phyloP scores from a whole-genome alignment of 352 stramenopile genomes.

The Phytophthora melonis region DNA sequence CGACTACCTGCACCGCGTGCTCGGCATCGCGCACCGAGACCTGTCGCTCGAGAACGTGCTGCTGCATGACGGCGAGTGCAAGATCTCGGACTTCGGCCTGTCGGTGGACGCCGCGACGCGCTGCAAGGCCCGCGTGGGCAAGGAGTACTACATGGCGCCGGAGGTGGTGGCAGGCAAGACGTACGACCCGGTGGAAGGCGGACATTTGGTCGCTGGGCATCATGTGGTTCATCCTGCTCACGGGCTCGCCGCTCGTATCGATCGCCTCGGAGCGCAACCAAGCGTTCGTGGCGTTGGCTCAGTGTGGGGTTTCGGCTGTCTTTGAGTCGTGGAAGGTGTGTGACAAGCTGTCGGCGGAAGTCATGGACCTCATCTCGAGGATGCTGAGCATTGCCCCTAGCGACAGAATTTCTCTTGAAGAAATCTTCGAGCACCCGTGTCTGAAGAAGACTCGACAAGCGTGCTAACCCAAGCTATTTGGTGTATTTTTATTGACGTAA shows the following conservation, averaged over 20 bases:
- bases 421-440: constrained; percentile 11
- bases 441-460: neutral
- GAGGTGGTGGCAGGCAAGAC: constrained; percentile 80
- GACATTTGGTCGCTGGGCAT: constrained; percentile 95
- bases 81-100: constrained; percentile 71
- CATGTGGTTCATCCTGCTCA: constrained; percentile 94
- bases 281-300: constrained; percentile 44
- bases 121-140: constrained; percentile 74
- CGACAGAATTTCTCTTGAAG: constrained; percentile 14
- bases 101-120: constrained; percentile 59
- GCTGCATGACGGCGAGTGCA: constrained; percentile 56
- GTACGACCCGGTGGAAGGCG: constrained; percentile 93
- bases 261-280: constrained; percentile 38
- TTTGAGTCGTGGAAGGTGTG: constrained; percentile 42
- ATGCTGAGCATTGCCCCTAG: constrained; percentile 38
- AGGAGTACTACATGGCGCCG: constrained; percentile 96
- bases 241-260: constrained; percentile 72
- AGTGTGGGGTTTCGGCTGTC: constrained; percentile 34
- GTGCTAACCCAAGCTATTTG: no score
- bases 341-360: constrained; percentile 18
- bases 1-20: constrained; percentile 52
- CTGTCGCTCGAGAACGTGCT: constrained; percentile 97
- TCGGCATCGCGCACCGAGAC: constrained; percentile 89
- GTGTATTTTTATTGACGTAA: no score
- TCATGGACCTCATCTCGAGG: constrained; percentile 32